These are phyloP conservation scores for Coemansia sp. DNA, from an alignment of 192 early-diverging fungal species.

Conservation along the genomic window DNA sequence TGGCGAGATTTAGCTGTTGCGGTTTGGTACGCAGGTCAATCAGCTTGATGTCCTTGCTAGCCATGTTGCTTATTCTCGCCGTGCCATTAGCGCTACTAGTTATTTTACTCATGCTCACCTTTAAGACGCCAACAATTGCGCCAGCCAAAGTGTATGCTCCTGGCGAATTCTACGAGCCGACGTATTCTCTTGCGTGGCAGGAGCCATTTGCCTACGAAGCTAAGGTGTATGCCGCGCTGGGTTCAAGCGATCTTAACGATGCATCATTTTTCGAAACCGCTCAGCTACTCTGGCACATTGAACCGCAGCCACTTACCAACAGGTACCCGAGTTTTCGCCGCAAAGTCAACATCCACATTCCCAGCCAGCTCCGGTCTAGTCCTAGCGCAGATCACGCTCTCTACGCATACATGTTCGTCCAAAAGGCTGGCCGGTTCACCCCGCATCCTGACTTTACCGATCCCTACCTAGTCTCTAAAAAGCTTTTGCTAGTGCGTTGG, in stretches of 20 bases:
- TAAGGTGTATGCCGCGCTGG: conserved; percentile 15
- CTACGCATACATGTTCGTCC: conserved; percentile 19
- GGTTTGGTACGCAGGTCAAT: neutral
- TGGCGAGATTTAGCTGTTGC: conserved; percentile 6
- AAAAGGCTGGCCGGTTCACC: conserved; percentile 1
- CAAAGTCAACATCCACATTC: conserved; percentile 2
- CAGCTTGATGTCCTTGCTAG: neutral
- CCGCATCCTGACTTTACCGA: conserved; percentile 17
- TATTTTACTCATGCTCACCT: neutral
- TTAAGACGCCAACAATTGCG: neutral
- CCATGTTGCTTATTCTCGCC: neutral
- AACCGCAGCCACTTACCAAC: neutral
- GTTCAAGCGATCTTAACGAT: neutral
- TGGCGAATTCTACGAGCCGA: neutral
- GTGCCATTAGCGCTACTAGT: neutral
- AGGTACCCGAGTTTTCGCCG: conserved; percentile 8
- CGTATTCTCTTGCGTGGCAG: conserved; percentile 6
- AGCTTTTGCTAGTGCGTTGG: neutral
- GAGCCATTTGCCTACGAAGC: conserved; percentile 14
- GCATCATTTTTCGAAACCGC: conserved; percentile 11
- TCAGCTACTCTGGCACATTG: conserved; percentile 14
- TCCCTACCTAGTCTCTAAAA: neutral
- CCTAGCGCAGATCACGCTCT: neutral
- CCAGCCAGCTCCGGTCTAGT: conserved; percentile 2
- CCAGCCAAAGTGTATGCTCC: neutral